Base-by-base conservation (phyloP, 2,329 filamentous ascomycete species). In the Trichoderma sp. region DNA sequence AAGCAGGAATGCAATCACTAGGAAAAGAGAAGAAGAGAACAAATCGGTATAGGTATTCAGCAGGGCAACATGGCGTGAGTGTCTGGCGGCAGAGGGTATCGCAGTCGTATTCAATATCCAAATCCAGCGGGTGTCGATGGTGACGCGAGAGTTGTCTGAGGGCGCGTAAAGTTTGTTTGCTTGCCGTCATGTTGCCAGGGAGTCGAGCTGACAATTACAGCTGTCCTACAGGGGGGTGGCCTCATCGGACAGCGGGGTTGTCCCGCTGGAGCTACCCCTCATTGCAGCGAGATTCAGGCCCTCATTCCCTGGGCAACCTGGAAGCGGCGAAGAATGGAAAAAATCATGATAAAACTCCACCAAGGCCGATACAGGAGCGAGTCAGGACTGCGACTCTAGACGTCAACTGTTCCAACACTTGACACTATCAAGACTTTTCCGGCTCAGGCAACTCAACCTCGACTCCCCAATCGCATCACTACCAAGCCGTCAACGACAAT, bases 191-290 rank as follows among this genome's bases (percentile, higher is more conserved):
- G 9, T 34, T 44, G 51, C 43, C 15, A 41, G 70, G 69, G 68
- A 60, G 62, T 69, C 34, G 65, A 34, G 19, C 47, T 51, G 26
- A 17, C 14, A 28, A 26, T 17, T 64, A 54, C 69, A 65, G 66
- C 66, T 66, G 24, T 47, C 19, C 26, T 41, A 69, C 63, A 69
- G 69, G 67, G 72, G 34, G 68, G 70, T 72, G 69, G 26, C 39
- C 50, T 66, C 65, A 70, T 57, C 65, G 69, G 66, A 71, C 70
- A 68, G 73, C 73, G 73, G 73, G 73, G 73, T 74, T 73, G 68
- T 69, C 73, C 68, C 67, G 67, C 68, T 62, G 50, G 59, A 68
- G 47, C 39, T 26, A 45, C 63, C 63, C 63, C 63, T 65, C 63
- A 34, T 15, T 45, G 19, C 14, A 65, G 47, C 7, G 50, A 60